Evolutionary conservation across 2,329 filamentous ascomycete species (phyloP).

Genomic region (Colletotrichum karsti): DNA sequence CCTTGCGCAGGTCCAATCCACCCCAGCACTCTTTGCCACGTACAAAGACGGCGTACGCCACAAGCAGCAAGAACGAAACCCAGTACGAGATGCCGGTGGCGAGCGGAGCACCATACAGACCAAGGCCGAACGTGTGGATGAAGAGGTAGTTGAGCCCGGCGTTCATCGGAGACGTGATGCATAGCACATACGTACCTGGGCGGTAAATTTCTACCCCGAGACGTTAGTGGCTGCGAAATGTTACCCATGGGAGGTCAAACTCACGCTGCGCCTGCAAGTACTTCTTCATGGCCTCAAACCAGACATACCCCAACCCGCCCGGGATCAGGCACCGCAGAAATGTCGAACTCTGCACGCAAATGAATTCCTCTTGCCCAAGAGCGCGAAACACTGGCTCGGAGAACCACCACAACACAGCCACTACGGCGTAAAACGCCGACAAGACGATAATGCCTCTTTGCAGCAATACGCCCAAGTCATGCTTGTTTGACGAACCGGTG

Average conservation of each 20-base stretch:
- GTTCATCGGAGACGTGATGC: slow-evolving; percentile 85
- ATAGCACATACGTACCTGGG: slow-evolving; percentile 82
- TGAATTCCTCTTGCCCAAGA: slow-evolving; percentile 80
- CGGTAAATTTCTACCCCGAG: slow-evolving; percentile 67
- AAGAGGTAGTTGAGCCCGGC: slow-evolving; percentile 83
- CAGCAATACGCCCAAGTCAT: slow-evolving; percentile 80
- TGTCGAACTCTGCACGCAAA: slow-evolving; percentile 76
- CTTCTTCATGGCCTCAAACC: slow-evolving; percentile 87
- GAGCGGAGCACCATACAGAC: slow-evolving; percentile 80
- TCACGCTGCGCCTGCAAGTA: slow-evolving; percentile 88
- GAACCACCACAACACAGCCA: slow-evolving; percentile 78
- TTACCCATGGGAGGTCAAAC: slow-evolving; percentile 35
- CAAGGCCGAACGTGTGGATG: slow-evolving; percentile 75
- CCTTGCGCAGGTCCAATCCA: slow-evolving; percentile 70
- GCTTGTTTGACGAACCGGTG: slow-evolving; percentile 81
- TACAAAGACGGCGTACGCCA: slow-evolving; percentile 77
- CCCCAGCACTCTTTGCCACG: slow-evolving; percentile 82
- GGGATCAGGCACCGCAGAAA: slow-evolving; percentile 81
- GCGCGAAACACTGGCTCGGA: slow-evolving; percentile 78
- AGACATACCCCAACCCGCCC: slow-evolving; percentile 86
- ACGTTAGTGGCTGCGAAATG: slow-evolving; percentile 1
- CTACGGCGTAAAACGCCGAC: slow-evolving; percentile 74
- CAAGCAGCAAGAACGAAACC: slow-evolving; percentile 80
- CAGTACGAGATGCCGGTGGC: slow-evolving; percentile 89
- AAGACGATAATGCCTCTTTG: slow-evolving; percentile 81